These are phyloP conservation scores for Ballota nigra DNA, from an alignment of 257 asterid species.

Conservation along the genomic window DNA sequence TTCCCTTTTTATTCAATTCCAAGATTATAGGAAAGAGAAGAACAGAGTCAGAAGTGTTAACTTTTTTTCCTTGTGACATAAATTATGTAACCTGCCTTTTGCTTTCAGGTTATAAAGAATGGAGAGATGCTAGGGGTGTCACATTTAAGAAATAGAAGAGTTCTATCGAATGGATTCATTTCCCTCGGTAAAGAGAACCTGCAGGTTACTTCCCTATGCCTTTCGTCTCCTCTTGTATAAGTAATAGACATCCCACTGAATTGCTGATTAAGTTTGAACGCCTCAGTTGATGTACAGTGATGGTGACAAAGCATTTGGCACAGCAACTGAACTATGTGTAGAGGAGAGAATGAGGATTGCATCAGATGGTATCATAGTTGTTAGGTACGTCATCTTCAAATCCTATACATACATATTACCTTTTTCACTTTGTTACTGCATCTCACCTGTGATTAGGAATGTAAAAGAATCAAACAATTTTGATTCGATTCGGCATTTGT, in stretches of 20 bases:
- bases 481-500: too few species aligned
- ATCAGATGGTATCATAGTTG: slow-evolving; percentile 90
- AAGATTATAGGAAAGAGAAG: neutral
- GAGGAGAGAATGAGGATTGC: slow-evolving; percentile 95
- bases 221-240: slow-evolving; percentile 11
- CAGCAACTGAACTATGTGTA: slow-evolving; percentile 79
- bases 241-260: slow-evolving; percentile 22
- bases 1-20: neutral
- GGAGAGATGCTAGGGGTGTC: slow-evolving; percentile 99
- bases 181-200: slow-evolving; percentile 88
- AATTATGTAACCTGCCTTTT: slow-evolving; percentile 13
- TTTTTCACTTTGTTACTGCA: slow-evolving; percentile 14
- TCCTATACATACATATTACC: neutral
- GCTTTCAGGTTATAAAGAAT: slow-evolving; percentile 82
- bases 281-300: slow-evolving; percentile 95
- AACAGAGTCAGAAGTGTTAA: neutral
- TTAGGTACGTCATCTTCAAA: slow-evolving; percentile 49
- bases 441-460: slow-evolving; percentile 15
- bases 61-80: too few species aligned
- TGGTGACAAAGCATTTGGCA: slow-evolving; percentile 99
- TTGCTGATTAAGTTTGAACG: slow-evolving; percentile 30
- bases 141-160: slow-evolving; percentile 90
- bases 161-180: slow-evolving; percentile 83
- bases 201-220: slow-evolving; percentile 54
- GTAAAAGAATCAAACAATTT: too few species aligned